A percentile compares a stretch with the other conserved stretches of the same genome.
These are phyloP conservation scores for Marchantia paleacea DNA, from an alignment of 225 moss, liverwort and hornwort species.

Conservation along the genomic window DNA sequence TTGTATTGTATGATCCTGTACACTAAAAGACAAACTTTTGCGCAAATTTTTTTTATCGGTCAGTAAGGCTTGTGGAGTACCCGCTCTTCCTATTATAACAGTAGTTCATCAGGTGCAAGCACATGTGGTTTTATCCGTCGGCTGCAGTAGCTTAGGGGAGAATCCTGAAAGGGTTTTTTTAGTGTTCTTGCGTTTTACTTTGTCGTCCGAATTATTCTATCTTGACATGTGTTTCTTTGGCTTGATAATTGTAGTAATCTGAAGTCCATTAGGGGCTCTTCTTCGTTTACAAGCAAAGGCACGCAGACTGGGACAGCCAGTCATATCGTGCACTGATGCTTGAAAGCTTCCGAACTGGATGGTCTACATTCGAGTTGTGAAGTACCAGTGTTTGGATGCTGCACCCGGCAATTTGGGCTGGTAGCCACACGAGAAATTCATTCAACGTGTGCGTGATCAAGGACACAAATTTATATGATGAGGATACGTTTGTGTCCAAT, in stretches of 20 bases:
- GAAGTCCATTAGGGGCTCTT: not conserved
- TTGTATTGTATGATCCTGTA: no score
- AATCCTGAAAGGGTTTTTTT: no score
- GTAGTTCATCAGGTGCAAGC: not conserved
- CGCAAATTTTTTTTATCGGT: no score
- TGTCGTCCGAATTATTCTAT: not conserved
- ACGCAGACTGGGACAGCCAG: not conserved
- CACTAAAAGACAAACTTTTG: no score
- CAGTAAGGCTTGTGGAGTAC: not conserved
- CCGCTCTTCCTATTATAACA: not conserved
- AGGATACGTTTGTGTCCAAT: not conserved
- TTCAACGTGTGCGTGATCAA: not conserved
- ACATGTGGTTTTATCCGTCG: not conserved
- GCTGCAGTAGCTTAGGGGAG: no score
- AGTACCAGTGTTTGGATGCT: not conserved
- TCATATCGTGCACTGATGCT: not conserved
- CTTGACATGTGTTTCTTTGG: not conserved
- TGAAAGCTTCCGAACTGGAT: not conserved
- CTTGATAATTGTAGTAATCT: slow-evolving; percentile 9
- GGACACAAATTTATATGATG: not conserved
- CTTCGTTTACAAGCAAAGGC: not conserved
- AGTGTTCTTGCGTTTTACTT: not conserved
- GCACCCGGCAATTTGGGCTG: not conserved
- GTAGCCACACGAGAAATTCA: not conserved
- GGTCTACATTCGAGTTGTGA: not conserved